A percentile compares a stretch with the other conserved stretches of the same genome.
Evolutionary conservation across 1,139 yeast genomes (phyloP).

Genomic region (Insectozyma bohioensis): DNA sequence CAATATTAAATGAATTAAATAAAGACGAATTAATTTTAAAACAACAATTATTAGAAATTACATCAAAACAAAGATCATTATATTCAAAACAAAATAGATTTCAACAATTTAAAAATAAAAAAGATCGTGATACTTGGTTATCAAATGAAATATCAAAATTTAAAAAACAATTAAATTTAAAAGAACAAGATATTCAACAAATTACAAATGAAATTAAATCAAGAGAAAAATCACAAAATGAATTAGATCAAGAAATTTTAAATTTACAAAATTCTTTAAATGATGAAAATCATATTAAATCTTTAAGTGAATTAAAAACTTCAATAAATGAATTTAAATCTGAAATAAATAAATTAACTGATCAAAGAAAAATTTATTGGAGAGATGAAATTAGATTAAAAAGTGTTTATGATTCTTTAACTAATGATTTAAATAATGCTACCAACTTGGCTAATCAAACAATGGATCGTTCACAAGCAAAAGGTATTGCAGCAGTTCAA

Average conservation of each 20-base stretch:
- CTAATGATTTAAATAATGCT: conserved; percentile 56
- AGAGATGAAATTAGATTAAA: conserved; percentile 70
- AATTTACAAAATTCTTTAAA: conserved; percentile 33
- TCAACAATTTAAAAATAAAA: conserved; percentile 53
- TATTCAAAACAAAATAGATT: conserved; percentile 75
- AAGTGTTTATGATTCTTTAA: conserved; percentile 54
- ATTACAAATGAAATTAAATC: conserved; percentile 20
- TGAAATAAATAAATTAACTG: conserved; percentile 49
- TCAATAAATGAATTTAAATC: conserved; percentile 38
- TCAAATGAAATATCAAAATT: conserved; percentile 26
- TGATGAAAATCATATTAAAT: conserved; percentile 18
- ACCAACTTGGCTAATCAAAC: conserved; percentile 65
- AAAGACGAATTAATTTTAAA: conserved; percentile 42
- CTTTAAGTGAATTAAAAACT: conserved; percentile 29
- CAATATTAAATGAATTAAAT: conserved; percentile 41
- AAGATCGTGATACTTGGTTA: conserved; percentile 75
- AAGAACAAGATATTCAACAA: conserved; percentile 25
- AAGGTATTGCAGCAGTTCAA: conserved; percentile 69
- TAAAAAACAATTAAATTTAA: conserved; percentile 19
- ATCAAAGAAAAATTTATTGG: conserved; percentile 74
- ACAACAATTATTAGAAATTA: conserved; percentile 40
- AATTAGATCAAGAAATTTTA: conserved; percentile 39
- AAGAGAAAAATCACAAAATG: conserved; percentile 19
- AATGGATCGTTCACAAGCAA: conserved; percentile 69
- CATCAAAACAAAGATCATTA: conserved; percentile 59